Base-by-base conservation (phyloP, 2,329 filamentous ascomycete species). In the Dendrostoma leiphaemia region DNA sequence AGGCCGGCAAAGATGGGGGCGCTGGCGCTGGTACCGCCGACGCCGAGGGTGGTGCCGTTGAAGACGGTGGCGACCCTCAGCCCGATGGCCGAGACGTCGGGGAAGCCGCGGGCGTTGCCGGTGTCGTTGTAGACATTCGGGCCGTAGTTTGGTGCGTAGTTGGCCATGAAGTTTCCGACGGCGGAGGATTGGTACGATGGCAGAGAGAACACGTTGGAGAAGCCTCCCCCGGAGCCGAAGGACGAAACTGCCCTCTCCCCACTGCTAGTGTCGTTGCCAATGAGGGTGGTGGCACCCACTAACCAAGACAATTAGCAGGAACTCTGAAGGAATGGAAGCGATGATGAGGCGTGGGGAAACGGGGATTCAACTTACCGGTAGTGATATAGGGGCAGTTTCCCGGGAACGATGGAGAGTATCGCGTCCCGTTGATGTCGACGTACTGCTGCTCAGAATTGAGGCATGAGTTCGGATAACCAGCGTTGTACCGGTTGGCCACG, bases 11-110 rank as follows among this genome's bases (percentile, higher is more conserved):
- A 70, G 0, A 72, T 67, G 0, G 75, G 74, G 0, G 69, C 62
- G 1, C 71, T 70, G 0, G 74, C 75, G 17, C 67, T 71, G 5
- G 68, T 71, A 3, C 69, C 68, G 1, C 60, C 60, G 3, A 69
- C 17, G 1, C 60, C 24, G 2, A 41, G 35, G 15, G 54, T 54
- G 9, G 56, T 52, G 3, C 63, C 65, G 49, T 61, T 58, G 56
- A 68, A 63, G 45, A 60, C 61, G 2, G 67, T 62, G 2, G 54
- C 41, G 50, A 69, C 69, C 32, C 55, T 54, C 4, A 54, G 45
- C 15, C 80, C 81, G 65, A 86, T 83, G 7, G 80, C 79, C 0
- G 82, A 69, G 24, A 86, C 73, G 54, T 80, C 76, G 1, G 76
- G 77, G 48, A 76, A 74, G 0, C 67, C 76, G n/a, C 76, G 70